A percentile compares a stretch with the other conserved stretches of the same genome.
Evolutionary conservation across 2,329 filamentous ascomycete genomes (phyloP).

Genomic region (Calonectria multiphialidica): DNA sequence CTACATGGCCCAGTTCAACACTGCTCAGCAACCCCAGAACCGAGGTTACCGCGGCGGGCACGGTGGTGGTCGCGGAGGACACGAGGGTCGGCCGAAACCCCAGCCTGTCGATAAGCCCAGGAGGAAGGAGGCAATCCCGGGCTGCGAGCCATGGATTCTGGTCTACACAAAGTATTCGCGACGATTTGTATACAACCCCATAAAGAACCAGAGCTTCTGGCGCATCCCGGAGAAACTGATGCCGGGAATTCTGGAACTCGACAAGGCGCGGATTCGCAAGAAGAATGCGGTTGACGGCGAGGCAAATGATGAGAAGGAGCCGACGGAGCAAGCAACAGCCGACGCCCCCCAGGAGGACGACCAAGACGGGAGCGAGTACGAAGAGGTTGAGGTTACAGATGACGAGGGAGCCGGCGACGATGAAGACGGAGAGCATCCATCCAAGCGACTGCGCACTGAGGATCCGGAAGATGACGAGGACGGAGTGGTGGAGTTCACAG

Average conservation of each 20-base stretch:
- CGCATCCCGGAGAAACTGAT: constrained; percentile 90
- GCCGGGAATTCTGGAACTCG: constrained; percentile 79
- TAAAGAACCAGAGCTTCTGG: constrained; percentile 93
- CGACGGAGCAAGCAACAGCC: not conserved
- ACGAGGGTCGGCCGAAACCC: constrained; percentile 71
- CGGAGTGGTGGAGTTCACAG: constrained; percentile 82
- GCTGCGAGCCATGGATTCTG: constrained; percentile 87
- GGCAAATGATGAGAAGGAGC: constrained; percentile 17
- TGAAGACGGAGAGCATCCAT: constrained; percentile 55
- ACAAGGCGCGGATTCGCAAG: constrained; percentile 77
- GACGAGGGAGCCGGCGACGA: constrained; percentile 59
- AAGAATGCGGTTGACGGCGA: constrained; percentile 56
- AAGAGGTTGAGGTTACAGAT: constrained; percentile 74
- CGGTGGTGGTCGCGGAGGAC: constrained; percentile 58
- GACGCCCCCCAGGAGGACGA: constrained; percentile 24
- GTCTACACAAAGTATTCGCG: constrained; percentile 93
- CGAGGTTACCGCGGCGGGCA: constrained; percentile 46
- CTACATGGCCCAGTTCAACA: constrained; percentile 68
- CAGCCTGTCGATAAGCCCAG: constrained; percentile 85
- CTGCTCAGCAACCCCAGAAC: constrained; percentile 50
- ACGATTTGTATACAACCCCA: constrained; percentile 89
- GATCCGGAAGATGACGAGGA: constrained; percentile 64
- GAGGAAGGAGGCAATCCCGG: constrained; percentile 82
- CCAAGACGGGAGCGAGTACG: constrained; percentile 76
- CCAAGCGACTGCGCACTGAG: constrained; percentile 75